Percentiles rank a stretch among this genome's conserved stretches.
These are phyloP conservation scores for Cladosporium sp. DNA, from an alignment of 2,329 filamentous ascomycete species.

Conservation along the genomic window DNA sequence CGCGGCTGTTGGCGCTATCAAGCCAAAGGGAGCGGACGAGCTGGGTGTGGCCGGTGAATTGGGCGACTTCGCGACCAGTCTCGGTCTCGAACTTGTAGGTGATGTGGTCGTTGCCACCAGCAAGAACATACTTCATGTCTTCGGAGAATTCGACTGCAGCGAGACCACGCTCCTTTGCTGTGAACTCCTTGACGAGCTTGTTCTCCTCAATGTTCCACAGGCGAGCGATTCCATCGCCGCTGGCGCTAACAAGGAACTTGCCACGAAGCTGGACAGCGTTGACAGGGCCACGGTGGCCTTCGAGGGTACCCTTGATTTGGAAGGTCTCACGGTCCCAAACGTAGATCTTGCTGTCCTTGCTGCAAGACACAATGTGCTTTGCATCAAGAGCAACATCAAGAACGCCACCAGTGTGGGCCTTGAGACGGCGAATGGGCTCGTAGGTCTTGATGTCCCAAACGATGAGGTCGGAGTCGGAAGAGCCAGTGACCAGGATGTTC, in stretches of 20 bases:
- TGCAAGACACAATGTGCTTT: slow-evolving; percentile 91
- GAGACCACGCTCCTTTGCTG: slow-evolving; percentile 84
- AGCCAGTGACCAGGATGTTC: slow-evolving; percentile 88
- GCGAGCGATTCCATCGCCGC: slow-evolving; percentile 87
- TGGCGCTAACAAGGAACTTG: slow-evolving; percentile 88
- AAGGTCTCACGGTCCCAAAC: slow-evolving; percentile 88
- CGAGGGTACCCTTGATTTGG: slow-evolving; percentile 68
- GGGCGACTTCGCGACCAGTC: slow-evolving; percentile 76
- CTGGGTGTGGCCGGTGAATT: slow-evolving; percentile 76
- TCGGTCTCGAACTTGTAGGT: slow-evolving; percentile 96
- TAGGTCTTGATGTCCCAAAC: slow-evolving; percentile 84
- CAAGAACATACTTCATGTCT: slow-evolving; percentile 88
- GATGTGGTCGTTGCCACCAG: slow-evolving; percentile 89
- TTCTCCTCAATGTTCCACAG: slow-evolving; percentile 93
- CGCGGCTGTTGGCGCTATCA: slow-evolving; percentile 77
- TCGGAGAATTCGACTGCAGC: slow-evolving; percentile 96
- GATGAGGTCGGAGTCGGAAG: slow-evolving; percentile 86
- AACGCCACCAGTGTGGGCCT: slow-evolving; percentile 78
- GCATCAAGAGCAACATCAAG: slow-evolving; percentile 91
- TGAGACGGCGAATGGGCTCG: slow-evolving; percentile 71
- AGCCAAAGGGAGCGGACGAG: slow-evolving; percentile 88
- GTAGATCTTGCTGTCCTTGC: slow-evolving; percentile 90
- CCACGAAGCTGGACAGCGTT: slow-evolving; percentile 95
- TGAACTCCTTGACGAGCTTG: slow-evolving; percentile 83
- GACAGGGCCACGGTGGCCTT: slow-evolving; percentile 84